Base-by-base conservation (phyloP, 2,329 filamentous ascomycete genomes). In the Aureobasidium sp. region DNA sequence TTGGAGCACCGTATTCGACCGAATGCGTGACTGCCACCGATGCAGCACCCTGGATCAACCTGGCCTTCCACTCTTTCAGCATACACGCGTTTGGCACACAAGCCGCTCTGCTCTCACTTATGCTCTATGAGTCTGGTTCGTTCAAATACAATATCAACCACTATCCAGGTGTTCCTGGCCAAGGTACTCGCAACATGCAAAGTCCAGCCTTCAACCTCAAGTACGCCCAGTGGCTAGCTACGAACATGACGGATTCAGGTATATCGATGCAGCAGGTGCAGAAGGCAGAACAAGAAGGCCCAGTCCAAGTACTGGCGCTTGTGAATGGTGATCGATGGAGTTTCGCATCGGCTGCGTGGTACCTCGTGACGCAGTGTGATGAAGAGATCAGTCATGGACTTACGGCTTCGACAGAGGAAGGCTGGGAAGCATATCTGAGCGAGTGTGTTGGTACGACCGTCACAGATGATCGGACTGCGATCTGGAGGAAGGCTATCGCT, bases 71-170 rank as follows among this genome's bases (percentile, higher is more conserved):
- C 20, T 74, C 78, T 12, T 87, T 90, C 77, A 66, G 72, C 3
- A 76, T 91, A 67, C 79, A 75, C 52, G 72, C 73, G 37, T 74
- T 76, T 26, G 81, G 79, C 26, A 83, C 88, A 67, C 85, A 88
- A 70, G 89, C 89, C 7, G 89, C 86, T 26, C 73, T 92, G 17
- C 70, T 94, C 47, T 79, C 86, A 13, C 78, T 91, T 69, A 87
- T 90, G 77, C 83, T 87, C 12, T 86, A 86, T 70, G 91, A 95
- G 76, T 85, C 83, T 1, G 84, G 62, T 26, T 80, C 86, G 65
- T 89, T 92, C 76, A 80, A 82, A 68, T 92, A 84, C 80, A 89
- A 87, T 74, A 81, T 79, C 72, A 90, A 91, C 75, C 77, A 85
- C 68, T 82, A 73, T 76, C 82, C 81, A 1, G 82, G 80, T n/a